Percentiles rank a stretch among this genome's conserved stretches.
These are phyloP conservation scores for Pythium monospermum DNA, from an alignment of 352 stramenopile species.

Conservation along the genomic window DNA sequence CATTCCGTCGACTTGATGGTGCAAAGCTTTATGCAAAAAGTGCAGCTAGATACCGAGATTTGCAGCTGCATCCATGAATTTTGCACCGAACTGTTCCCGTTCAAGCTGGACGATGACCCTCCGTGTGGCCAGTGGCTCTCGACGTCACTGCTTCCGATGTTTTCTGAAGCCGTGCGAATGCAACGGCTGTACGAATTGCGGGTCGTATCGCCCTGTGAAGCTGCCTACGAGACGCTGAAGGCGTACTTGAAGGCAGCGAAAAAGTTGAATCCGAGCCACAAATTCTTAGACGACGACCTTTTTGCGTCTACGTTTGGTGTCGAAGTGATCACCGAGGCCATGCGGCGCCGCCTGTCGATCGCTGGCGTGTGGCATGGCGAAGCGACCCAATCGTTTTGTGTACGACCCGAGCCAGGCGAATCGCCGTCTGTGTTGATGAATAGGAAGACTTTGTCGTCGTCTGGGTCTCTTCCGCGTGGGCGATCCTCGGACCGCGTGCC, in stretches of 20 bases:
- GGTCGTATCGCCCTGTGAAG: slow-evolving; percentile 54
- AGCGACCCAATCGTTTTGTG: slow-evolving; percentile 54
- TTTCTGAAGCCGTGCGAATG: slow-evolving; percentile 59
- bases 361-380: slow-evolving; percentile 69
- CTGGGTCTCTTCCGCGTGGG: slow-evolving; percentile 9
- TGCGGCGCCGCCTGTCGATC: slow-evolving; percentile 67
- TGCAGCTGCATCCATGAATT: slow-evolving; percentile 65
- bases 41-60: slow-evolving; percentile 53
- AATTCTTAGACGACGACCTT: slow-evolving; percentile 73
- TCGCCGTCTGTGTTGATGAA: slow-evolving; percentile 24
- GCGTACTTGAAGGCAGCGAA: slow-evolving; percentile 68
- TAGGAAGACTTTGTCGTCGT: slow-evolving; percentile 19
- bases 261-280: slow-evolving; percentile 45
- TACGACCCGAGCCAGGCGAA: slow-evolving; percentile 35
- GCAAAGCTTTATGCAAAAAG: slow-evolving; percentile 66
- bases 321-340: slow-evolving; percentile 72
- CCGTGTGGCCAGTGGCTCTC: slow-evolving; percentile 72
- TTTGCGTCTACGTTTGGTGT: slow-evolving; percentile 62
- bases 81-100: slow-evolving; percentile 57
- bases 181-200: slow-evolving; percentile 58
- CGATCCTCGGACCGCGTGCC: slow-evolving; percentile 20
- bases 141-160: slow-evolving; percentile 58
- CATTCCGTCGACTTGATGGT: slow-evolving; percentile 74
- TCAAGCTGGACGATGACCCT: slow-evolving; percentile 58
- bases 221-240: slow-evolving; percentile 63